Evolutionary conservation across 371 early-diverging fungal species (phyloP).

Genomic region (Mucor piriformis): DNA sequence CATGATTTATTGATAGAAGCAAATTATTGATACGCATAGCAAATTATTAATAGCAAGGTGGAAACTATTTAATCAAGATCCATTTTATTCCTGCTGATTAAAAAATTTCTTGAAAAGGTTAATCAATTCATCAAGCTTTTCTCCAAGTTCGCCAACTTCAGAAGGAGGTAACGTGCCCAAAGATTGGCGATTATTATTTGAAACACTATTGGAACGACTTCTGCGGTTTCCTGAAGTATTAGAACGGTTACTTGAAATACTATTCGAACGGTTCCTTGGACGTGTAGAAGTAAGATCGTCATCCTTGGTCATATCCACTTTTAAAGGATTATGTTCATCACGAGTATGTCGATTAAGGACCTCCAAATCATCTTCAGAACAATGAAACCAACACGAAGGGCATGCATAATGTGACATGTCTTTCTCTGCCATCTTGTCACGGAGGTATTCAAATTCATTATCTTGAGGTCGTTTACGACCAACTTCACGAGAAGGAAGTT

Average conservation of each 20-base stretch:
- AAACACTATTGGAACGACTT: neutral
- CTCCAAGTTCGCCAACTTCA: no score
- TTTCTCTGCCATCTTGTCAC: conserved; percentile 2
- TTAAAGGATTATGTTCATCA: neutral
- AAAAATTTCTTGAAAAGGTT: neutral
- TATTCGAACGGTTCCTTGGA: neutral
- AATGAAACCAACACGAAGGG: conserved; percentile 20
- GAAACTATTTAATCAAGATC: no score
- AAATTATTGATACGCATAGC: no score
- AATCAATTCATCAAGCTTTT: neutral
- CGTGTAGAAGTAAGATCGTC: neutral
- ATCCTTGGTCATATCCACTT: neutral
- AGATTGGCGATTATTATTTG: no score
- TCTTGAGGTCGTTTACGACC: conserved; percentile 9
- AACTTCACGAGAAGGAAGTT: conserved; percentile 4
- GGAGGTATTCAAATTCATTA: conserved; percentile 2
- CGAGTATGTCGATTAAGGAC: neutral
- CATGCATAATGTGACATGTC: conserved; percentile 15
- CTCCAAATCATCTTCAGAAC: conserved; percentile 7
- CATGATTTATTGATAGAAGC: no score
- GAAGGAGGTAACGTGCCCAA: no score
- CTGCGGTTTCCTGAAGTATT: neutral
- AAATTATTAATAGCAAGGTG: no score
- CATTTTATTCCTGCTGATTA: no score
- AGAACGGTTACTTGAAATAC: neutral